Conservation (phyloP, 805 yeast species). For the Kodamaea nitidulidarum region DNA sequence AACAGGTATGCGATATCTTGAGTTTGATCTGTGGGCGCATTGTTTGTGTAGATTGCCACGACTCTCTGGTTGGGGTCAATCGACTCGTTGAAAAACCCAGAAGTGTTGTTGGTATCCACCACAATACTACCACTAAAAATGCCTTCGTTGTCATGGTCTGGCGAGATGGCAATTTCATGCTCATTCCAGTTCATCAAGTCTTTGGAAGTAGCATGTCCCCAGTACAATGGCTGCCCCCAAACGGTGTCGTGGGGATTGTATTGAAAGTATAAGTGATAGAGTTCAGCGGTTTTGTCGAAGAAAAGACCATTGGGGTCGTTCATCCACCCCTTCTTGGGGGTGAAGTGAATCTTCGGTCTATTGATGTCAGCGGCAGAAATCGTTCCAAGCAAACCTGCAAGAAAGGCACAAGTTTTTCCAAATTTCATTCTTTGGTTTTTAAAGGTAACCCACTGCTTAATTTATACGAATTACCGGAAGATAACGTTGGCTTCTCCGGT, state of each 20-base stretch:
- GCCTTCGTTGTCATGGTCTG: conserved; percentile 23
- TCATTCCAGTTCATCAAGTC: conserved; percentile 33
- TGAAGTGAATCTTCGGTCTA: conserved; percentile 22
- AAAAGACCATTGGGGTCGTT: conserved; percentile 44
- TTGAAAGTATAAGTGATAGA: conserved; percentile 38
- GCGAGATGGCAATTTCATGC: conserved; percentile 27
- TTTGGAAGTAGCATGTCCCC: conserved; percentile 41
- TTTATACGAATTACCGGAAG: too few species aligned
- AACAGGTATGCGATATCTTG: conserved; percentile 32
- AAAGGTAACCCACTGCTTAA: too few species aligned
- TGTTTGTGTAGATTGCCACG: conserved; percentile 34
- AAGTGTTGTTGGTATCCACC: conserved; percentile 33
- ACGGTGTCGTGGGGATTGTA: conserved; percentile 30
- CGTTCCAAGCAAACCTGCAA: neutral
- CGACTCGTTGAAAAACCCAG: conserved; percentile 27
- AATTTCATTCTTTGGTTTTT: neutral
- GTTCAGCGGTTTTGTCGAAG: conserved; percentile 24
- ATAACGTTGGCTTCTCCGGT: too few species aligned
- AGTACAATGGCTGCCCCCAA: conserved; percentile 32
- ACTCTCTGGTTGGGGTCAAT: conserved; percentile 26
- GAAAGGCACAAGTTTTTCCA: neutral
- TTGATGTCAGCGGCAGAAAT: conserved; percentile 1
- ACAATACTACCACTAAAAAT: conserved; percentile 37
- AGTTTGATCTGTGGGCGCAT: conserved; percentile 20
- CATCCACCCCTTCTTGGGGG: conserved; percentile 37